Evolutionary conservation across 2,329 filamentous ascomycete genomes (phyloP), one percentile per base, ranked within the genome.

Genomic region (Emydomyces testavorans): DNA sequence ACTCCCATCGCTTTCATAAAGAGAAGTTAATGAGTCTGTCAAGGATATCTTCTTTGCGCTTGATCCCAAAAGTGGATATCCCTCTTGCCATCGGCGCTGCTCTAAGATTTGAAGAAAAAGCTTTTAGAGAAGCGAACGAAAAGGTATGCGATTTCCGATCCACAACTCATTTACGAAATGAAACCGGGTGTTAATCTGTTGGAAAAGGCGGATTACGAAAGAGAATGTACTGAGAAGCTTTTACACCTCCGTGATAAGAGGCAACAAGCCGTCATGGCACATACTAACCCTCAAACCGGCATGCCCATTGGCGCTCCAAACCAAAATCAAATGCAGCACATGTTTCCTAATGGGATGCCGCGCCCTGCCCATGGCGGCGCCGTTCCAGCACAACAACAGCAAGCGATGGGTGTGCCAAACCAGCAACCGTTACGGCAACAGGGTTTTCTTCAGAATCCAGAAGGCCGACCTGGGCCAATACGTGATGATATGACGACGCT

Each of bases 31-130:
- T 45, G 23, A 38, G 29, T 18, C 52, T 38, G 38, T 21, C n/a
- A 48, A 69, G 66, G 60, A 66, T 70, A 48, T 67, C 69, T 26
- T 69, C 68, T 34, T 62, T 73, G 46, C 65, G 68, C 51, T 57
- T 73, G 21, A 66, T 71, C 34, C 67, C 68, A 21, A 63, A 62
- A 24, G 62, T 69, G 43, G 60, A 67, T 38, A 48, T 67, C 5
- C 54, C 61, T 29, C 58, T 58, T 38, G 64, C 66, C 15, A 61
- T 70, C 32, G 58, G 65, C 24, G 64, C 65, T 31, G 70, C 69
- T 13, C 53, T 71, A 37, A 61, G 54, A 41, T 72, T 71, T 49
- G 70, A 73, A 54, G 61, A 65, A 38, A 69, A 68, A 49, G 62
- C 67, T 10, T 71, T 72, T 47, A 59, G 61, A 41, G 64, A 69